Conservation (phyloP, 257 asterid genomes). For the Lycium ferocissimum region DNA sequence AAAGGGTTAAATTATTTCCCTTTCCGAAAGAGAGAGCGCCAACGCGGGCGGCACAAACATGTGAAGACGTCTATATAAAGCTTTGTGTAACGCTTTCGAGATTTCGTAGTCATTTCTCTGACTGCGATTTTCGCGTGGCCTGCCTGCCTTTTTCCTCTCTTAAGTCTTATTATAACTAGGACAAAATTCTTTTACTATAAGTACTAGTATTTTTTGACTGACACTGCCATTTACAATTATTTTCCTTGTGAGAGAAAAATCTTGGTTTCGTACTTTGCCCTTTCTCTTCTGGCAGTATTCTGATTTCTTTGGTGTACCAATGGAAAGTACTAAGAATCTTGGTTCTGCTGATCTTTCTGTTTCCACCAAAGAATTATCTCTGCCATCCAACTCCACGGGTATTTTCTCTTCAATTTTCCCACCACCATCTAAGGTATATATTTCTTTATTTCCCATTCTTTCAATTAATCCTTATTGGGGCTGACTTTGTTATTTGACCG, state of each 20-base stretch:
- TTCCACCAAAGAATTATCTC: slow-evolving; percentile 39
- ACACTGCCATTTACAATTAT: no score
- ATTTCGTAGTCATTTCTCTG: background rate
- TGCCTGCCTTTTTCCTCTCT: background rate
- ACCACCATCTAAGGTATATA: slow-evolving; percentile 48
- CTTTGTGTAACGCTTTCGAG: background rate
- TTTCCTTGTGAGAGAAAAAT: background rate
- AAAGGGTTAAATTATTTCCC: no score
- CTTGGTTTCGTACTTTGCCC: background rate
- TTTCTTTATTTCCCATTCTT: background rate
- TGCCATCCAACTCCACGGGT: slow-evolving; percentile 38
- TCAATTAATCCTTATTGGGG: background rate
- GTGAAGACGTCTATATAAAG: no score
- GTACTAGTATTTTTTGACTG: no score
- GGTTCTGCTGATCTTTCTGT: slow-evolving; percentile 46
- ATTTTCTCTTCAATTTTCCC: slow-evolving; percentile 57
- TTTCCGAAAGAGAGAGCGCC: no score
- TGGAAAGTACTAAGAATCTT: slow-evolving; percentile 39
- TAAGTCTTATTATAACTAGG: no score
- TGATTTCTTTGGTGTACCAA: background rate
- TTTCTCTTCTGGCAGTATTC: background rate
- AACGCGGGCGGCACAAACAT: no score
- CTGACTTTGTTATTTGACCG: background rate
- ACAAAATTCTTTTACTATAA: background rate
- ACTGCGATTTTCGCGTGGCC: slow-evolving; percentile 37